These are phyloP conservation scores for Pichia phayaonensis DNA, from an alignment of 805 yeast species.

Conservation along the genomic window DNA sequence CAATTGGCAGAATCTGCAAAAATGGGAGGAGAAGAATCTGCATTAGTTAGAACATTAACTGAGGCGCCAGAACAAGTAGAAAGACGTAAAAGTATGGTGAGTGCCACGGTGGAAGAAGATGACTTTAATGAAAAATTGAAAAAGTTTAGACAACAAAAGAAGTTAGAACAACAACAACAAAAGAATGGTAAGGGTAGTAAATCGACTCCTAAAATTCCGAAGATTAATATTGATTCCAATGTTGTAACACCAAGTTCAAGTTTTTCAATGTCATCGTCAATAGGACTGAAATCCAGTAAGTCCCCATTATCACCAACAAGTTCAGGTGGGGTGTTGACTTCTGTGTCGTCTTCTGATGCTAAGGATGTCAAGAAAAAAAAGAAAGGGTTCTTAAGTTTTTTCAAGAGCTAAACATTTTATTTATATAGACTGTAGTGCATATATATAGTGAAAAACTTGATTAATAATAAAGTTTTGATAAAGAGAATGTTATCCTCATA, in stretches of 20 bases:
- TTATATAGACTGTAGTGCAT: conserved; percentile 9
- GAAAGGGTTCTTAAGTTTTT: conserved; percentile 7
- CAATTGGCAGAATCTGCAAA: conserved; percentile 31
- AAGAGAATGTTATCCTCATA: too few species aligned
- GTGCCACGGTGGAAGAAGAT: conserved; percentile 8
- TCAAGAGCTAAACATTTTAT: background rate
- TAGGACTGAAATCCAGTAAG: background rate
- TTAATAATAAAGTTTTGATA: too few species aligned
- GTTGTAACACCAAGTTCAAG: background rate
- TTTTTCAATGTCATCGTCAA: background rate
- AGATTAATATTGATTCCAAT: conserved; percentile 11
- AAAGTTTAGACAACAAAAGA: conserved; percentile 5
- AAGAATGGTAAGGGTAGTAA: background rate
- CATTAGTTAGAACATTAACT: conserved; percentile 34
- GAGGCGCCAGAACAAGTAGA: conserved; percentile 31
- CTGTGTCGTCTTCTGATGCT: background rate
- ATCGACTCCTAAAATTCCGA: conserved; percentile 8
- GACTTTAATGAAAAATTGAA: conserved; percentile 10
- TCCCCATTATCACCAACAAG: background rate
- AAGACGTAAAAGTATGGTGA: conserved; percentile 26
- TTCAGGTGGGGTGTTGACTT: background rate
- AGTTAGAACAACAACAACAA: conserved; percentile 2
- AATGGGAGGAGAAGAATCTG: conserved; percentile 32
- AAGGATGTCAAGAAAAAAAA: conserved; percentile 9
- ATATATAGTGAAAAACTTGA: too few species aligned